phyloP scores from a whole-genome alignment of 345 rosid genomes.

The Barbarea vulgaris region DNA sequence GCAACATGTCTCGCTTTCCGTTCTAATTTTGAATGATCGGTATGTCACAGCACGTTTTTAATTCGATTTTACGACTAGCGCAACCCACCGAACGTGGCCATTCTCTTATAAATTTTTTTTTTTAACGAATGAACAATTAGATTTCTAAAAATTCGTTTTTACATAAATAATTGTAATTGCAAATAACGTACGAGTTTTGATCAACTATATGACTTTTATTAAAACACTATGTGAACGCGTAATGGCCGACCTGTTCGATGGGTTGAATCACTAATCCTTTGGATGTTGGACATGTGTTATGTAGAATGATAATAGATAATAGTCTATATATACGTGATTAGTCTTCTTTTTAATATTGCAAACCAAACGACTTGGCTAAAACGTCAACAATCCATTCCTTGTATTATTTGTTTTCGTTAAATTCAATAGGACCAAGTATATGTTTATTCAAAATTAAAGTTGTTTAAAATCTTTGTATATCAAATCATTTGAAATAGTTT shows the following conservation, averaged over 20 bases:
- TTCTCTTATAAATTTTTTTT: too few species aligned
- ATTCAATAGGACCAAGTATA: too few species aligned
- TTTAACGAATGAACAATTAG: neutral
- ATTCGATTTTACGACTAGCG: too few species aligned
- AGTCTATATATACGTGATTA: conserved; percentile 16
- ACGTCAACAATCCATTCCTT: neutral
- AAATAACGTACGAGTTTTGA: neutral
- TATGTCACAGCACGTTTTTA: too few species aligned
- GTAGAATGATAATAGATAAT: conserved; percentile 13
- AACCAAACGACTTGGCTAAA: conserved; percentile 19
- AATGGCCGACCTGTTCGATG: conserved; percentile 21
- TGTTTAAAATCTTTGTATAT: too few species aligned
- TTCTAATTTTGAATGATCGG: neutral
- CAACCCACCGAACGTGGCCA: too few species aligned
- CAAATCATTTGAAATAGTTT: too few species aligned
- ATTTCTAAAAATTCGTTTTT: neutral
- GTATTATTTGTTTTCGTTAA: neutral
- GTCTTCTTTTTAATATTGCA: conserved; percentile 17
- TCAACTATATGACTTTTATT: neutral
- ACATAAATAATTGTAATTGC: neutral
- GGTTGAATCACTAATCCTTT: conserved; percentile 13
- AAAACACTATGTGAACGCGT: conserved; percentile 21
- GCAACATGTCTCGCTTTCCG: neutral
- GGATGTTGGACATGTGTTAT: conserved; percentile 30
- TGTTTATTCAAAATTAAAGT: too few species aligned